Base-by-base conservation (phyloP, 805 yeast species). In the Yarrowia yakushimensis region DNA sequence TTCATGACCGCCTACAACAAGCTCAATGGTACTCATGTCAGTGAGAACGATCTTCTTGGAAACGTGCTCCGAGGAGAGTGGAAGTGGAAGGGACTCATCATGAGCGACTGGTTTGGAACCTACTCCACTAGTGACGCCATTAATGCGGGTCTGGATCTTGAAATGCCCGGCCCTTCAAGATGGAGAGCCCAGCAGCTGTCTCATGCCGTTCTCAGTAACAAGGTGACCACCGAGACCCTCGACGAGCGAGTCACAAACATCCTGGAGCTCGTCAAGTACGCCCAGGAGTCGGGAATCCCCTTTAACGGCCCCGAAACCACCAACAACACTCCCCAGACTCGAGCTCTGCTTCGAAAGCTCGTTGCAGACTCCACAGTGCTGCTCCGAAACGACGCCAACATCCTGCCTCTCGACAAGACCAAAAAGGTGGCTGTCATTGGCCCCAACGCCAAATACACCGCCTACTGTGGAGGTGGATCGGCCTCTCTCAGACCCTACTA, bases 1-100 rank as follows among this genome's bases (percentile, higher is more conserved):
- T 70, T 84, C 64, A 85, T 85, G 89, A 82, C 87, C 20, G 75
- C 85, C 54, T 85, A 85, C 74, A 85, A 83, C 73, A 82, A 79
- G 68, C 78, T 85, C 67, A 85, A 85, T 67, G 89, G 88, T 37
- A 78, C 68, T 12, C 88, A 85, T 69, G 84, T 73, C 48, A 78
- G 84, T 23, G 81, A 84, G 67, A 73, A 77, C 48, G 73, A 74
- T 63, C 67, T 69, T 39, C 69, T 83, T 45, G 81, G 20, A 5
- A 22, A 7, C 1, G 33, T 33, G 31, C 39, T 48, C 18, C 27
- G 55, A 11, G 39, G 39, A 10, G 55, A 48, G 28, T 48, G 55
- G 55, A 48, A 48, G 11, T 48, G 55, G 55, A 15, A n/a, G 3
- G 55, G 55, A 0, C 23, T 48, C 20, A 39, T 48, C 2, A 48